Percentiles rank a stretch among this genome's conserved stretches.
Evolutionary conservation across 768 basidiomycete species (phyloP).

Genomic region (Tricholoma sp.): DNA sequence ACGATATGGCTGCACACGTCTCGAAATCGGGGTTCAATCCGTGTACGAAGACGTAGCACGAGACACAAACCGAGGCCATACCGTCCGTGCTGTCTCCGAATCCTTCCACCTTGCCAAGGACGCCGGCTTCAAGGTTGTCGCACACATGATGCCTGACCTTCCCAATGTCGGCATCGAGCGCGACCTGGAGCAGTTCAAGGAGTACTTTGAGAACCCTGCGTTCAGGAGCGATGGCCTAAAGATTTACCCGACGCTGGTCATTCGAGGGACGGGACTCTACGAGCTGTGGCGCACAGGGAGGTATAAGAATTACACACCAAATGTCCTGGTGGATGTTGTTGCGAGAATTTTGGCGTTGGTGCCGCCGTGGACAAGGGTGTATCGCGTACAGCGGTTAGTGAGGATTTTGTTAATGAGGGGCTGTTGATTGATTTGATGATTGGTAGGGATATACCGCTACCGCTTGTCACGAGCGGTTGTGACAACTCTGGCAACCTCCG

Average conservation of each 20-base stretch:
- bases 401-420: conserved; percentile 3
- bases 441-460: conserved; percentile 89
- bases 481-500: conserved; percentile 97
- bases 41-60: conserved; percentile 99
- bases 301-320: conserved; percentile 99
- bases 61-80: conserved; percentile 98
- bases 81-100: conserved; percentile 94
- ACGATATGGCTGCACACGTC: conserved; percentile 95
- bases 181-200: conserved; percentile 98
- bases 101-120: conserved; percentile 98
- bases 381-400: conserved; percentile 87
- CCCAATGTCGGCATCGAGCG: conserved; percentile 97
- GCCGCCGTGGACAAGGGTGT: conserved; percentile 98
- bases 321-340: conserved; percentile 95
- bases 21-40: conserved; percentile 98
- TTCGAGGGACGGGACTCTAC: conserved; percentile 93
- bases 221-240: conserved; percentile 97
- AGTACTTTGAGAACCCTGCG: conserved; percentile 98
- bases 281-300: conserved; percentile 96
- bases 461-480: conserved; percentile 93
- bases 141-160: conserved; percentile 99
- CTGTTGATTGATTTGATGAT: conserved; percentile 2
- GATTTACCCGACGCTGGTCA: conserved; percentile 97
- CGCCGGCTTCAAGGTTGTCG: conserved; percentile 99
- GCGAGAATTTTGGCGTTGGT: conserved; percentile 94